A percentile compares a stretch with the other conserved stretches of the same genome.
phyloP scores from a whole-genome alignment of 2,329 filamentous ascomycete species.

The Ceratocystis diversiconidia region DNA sequence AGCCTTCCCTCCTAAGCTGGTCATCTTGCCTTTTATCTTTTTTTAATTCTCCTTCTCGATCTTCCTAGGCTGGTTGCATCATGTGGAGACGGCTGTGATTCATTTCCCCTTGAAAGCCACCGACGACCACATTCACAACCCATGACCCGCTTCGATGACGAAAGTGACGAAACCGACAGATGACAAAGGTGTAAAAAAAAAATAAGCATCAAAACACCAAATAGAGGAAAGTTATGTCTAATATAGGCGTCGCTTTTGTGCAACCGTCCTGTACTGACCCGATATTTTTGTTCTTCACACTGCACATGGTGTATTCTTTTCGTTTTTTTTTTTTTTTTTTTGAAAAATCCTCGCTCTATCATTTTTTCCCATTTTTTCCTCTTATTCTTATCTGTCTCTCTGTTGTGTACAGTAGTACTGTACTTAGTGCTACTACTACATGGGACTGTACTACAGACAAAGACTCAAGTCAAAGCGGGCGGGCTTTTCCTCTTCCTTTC shows the following conservation, averaged over 20 bases:
- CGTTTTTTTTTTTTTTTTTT: too few species aligned
- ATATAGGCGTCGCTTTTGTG: neutral
- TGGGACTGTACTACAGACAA: constrained; percentile 1
- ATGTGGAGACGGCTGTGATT: neutral
- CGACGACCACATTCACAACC: neutral
- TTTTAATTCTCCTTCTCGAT: neutral
- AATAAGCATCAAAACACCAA: neutral
- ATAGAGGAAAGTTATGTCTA: neutral
- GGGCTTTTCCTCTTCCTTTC: neutral
- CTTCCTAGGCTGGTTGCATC: neutral
- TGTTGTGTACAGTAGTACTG: neutral
- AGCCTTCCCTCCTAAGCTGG: neutral
- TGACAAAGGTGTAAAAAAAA: neutral
- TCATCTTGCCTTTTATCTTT: neutral
- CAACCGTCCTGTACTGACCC: neutral
- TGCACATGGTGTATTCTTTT: too few species aligned
- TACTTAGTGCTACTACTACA: neutral
- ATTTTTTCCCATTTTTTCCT: neutral
- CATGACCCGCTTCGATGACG: too few species aligned
- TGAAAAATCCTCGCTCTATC: neutral
- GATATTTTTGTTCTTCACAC: neutral
- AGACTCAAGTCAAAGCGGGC: neutral
- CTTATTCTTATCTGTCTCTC: neutral
- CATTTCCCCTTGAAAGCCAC: neutral
- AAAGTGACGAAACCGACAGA: neutral